Evolutionary conservation across 176 grass and related monocot species (phyloP).

Genomic region (Aegilops tauschii): DNA sequence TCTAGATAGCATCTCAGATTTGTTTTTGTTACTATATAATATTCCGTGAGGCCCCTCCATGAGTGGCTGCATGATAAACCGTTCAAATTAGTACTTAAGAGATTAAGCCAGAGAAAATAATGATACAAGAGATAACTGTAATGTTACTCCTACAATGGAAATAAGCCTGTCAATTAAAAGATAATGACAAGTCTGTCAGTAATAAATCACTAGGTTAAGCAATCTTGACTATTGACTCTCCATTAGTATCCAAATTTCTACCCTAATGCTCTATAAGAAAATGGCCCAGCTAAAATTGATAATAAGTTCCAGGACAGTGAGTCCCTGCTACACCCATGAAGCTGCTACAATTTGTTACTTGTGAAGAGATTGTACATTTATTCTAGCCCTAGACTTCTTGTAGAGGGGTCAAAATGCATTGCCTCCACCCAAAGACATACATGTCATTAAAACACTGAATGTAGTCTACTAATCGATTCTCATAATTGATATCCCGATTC

Average conservation of each 20-base stretch:
- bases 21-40: slow-evolving; percentile 22
- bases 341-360: slow-evolving; percentile 3
- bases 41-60: background rate
- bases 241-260: slow-evolving; percentile 19
- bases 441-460: slow-evolving; percentile 7
- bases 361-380: background rate
- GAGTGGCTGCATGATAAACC: slow-evolving; percentile 25
- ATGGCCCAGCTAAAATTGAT: background rate
- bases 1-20: slow-evolving; percentile 30
- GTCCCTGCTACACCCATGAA: slow-evolving; percentile 9
- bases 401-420: slow-evolving; percentile 5
- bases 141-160: slow-evolving; percentile 3
- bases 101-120: slow-evolving; percentile 20
- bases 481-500: slow-evolving; percentile 5
- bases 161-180: slow-evolving; percentile 21
- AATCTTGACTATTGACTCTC: background rate
- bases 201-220: background rate
- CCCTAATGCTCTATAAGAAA: slow-evolving; percentile 6
- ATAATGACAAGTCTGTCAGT: background rate
- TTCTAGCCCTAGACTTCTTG: background rate
- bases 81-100: slow-evolving; percentile 15
- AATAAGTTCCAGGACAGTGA: slow-evolving; percentile 9
- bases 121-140: slow-evolving; percentile 5
- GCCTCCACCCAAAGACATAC: background rate
- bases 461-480: background rate